Base-by-base conservation (phyloP, 2,329 filamentous ascomycete species). In the Colletotrichum siamense region DNA sequence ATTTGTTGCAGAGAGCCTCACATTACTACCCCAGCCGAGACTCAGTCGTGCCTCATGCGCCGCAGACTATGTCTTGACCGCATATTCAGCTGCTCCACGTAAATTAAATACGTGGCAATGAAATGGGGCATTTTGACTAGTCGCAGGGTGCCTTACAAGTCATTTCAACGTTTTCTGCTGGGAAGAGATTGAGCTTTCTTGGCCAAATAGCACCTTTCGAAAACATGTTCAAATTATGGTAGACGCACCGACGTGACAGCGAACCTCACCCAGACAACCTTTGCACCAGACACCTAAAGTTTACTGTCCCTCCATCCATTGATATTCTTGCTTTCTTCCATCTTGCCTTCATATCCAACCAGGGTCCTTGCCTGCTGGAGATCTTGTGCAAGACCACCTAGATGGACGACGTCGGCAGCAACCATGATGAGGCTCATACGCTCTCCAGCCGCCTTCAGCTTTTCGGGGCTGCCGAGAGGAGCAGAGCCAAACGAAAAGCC, bases 401-500 rank as follows among this genome's bases (percentile, higher is more conserved):
- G 69, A 28, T 81, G 78, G 49, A 80, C 26, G 8, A 81, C 78
- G 49, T 82, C 81, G 9, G 78, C 79, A 26, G 79, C 70, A 39
- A 79, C 36, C 10, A 71, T 71, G 39, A 81, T 78, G 30, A 80
- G 78, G 66, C 79, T 78, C 80, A 82, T 79, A 69, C 79, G 71
- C 76, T 82, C 77, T 8, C 71, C 73, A 3, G 78, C 76, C 75
- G 82, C 78, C 72, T 76, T 77, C 24, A 83, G n/a, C 12, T 26
- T 67, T 44, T 83, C 81, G 6, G 79, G 66, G 16, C 76, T 71
- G 10, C 81, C 81, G 18, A 70, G 80, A 9, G 81, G 81, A 18
- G 81, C 77, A 22, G 22, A 76, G 36, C 61, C 30, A 16, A 85
- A 79, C 6, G 80, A 79, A 44, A 85, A 85, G 18, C 84, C 83